A percentile compares a stretch with the other conserved stretches of the same genome.
phyloP scores from a whole-genome alignment of 192 early-diverging fungal genomes.

The Entomortierella beljakovae region DNA sequence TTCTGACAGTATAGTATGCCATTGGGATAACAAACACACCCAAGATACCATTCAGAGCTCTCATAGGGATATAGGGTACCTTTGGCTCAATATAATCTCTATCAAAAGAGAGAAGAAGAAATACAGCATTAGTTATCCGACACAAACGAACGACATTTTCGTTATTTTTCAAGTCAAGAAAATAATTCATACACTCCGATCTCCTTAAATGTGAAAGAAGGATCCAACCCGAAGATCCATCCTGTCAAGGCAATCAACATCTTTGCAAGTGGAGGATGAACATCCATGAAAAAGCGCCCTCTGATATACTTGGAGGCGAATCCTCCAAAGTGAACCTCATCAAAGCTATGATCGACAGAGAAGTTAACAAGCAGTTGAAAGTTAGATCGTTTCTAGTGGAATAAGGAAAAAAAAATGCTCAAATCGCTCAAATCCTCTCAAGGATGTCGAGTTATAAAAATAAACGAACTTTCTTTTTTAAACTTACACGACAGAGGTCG shows the following conservation, averaged over 20 bases:
- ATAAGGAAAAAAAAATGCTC: no score
- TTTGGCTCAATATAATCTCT: constrained; percentile 89
- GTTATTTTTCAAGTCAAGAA: no score
- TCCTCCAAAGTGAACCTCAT: constrained; percentile 99
- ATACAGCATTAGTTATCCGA: no score
- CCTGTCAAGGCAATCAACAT: constrained; percentile 86
- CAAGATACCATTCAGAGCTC: constrained; percentile 79
- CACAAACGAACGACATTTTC: no score
- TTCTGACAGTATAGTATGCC: constrained; percentile 84
- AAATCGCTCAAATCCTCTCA: background rate
- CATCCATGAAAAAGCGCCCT: constrained; percentile 92
- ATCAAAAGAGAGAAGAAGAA: background rate
- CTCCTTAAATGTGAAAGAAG: constrained; percentile 91
- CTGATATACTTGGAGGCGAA: constrained; percentile 92
- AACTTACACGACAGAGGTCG: constrained; percentile 64
- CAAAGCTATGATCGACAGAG: constrained; percentile 71
- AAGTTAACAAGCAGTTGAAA: background rate
- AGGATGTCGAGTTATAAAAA: background rate
- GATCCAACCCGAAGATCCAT: constrained; percentile 88
- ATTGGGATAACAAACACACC: constrained; percentile 88
- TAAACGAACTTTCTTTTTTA: background rate
- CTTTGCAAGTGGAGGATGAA: constrained; percentile 96
- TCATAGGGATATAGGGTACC: constrained; percentile 92
- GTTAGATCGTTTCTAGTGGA: background rate
- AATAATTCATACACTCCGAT: constrained; percentile 85